phyloP scores from a whole-genome alignment of 495 filamentous ascomycete species.

The Annulohypoxylon nitens region DNA sequence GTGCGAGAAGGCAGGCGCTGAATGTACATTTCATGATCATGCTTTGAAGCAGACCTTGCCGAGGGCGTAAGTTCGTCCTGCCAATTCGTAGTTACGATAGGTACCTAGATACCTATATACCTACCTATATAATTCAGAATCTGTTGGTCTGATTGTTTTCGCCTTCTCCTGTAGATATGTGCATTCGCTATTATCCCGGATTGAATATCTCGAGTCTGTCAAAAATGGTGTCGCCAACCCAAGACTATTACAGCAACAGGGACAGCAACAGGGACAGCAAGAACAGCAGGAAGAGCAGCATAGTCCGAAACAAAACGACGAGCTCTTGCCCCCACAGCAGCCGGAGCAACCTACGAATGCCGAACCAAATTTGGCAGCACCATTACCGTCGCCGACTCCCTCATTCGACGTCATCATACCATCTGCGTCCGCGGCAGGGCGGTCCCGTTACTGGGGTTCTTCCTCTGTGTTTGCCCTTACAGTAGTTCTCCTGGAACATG shows the following conservation, averaged over 20 bases:
- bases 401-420: constrained; percentile 2
- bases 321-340: too few species aligned
- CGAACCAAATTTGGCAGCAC: too few species aligned
- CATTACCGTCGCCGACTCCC: neutral
- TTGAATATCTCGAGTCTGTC: neutral
- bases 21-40: neutral
- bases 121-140: too few species aligned
- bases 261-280: too few species aligned
- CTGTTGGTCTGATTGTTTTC: too few species aligned
- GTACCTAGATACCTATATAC: too few species aligned
- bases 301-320: too few species aligned
- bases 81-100: too few species aligned
- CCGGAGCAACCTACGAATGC: too few species aligned
- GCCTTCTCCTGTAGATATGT: neutral
- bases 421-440: neutral
- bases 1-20: neutral
- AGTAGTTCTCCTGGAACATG: neutral
- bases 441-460: constrained; percentile 1
- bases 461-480: neutral
- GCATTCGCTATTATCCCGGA: neutral
- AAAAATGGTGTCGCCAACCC: neutral
- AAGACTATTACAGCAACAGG: too few species aligned
- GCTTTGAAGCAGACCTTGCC: neutral
- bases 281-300: too few species aligned
- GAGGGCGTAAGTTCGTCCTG: neutral